Percentiles rank a stretch among this genome's conserved stretches.
These are phyloP conservation scores for Cryphonectria japonica DNA, from an alignment of 2,329 filamentous ascomycete genomes.

Conservation along the genomic window DNA sequence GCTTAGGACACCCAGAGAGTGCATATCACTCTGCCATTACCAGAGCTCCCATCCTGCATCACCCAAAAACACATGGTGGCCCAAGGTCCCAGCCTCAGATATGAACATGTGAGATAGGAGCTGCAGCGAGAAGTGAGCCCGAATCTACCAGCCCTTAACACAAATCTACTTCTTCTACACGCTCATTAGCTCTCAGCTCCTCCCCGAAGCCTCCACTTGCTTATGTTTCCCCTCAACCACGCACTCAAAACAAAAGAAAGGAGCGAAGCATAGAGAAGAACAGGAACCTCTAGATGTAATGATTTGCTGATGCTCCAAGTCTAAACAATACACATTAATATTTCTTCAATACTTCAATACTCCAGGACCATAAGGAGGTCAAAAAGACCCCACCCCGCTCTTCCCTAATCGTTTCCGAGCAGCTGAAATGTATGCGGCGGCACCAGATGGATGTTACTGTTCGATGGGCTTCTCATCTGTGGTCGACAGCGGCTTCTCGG, in stretches of 20 bases:
- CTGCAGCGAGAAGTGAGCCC: neutral
- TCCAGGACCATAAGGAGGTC: neutral
- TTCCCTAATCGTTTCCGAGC: neutral
- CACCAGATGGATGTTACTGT: neutral
- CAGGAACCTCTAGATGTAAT: neutral
- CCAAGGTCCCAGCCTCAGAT: neutral
- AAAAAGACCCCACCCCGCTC: neutral
- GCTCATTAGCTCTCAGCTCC: neutral
- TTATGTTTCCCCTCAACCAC: neutral
- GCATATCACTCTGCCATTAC: neutral
- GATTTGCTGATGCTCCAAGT: slow-evolving; percentile 3
- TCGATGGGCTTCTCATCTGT: neutral
- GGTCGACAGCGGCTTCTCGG: slow-evolving; percentile 45
- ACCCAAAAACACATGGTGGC: neutral
- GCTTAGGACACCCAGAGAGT: neutral
- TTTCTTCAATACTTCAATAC: slow-evolving; percentile 3
- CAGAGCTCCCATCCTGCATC: neutral
- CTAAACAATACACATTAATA: slow-evolving; percentile 27
- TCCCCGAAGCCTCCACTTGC: neutral
- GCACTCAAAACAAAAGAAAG: neutral
- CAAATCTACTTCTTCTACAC: no score
- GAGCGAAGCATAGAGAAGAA: neutral
- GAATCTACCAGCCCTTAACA: neutral
- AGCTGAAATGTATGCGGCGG: neutral
- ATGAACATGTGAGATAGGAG: neutral